phyloP scores from a whole-genome alignment of 805 yeast species.

The Saccharomycopsis guyanensis region DNA sequence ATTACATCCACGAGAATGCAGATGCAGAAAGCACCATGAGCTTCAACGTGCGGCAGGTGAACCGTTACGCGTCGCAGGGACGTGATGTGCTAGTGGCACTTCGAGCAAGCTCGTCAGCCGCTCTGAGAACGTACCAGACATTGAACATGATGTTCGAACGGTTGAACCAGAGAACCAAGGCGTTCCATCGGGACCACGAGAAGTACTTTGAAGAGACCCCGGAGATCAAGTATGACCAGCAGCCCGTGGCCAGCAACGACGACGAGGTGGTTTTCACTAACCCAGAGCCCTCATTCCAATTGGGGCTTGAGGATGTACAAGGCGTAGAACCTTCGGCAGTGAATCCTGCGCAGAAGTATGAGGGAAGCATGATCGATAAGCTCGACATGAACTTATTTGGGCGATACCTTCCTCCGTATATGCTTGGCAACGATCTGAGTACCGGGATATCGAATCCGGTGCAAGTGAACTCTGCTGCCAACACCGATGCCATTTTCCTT shows the following conservation, averaged over 20 bases:
- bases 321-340: constrained; percentile 4
- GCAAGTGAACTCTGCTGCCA: background rate
- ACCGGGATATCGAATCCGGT: constrained; percentile 2
- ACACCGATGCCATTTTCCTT: background rate
- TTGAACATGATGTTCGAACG: constrained; percentile 76
- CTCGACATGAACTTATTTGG: constrained; percentile 83
- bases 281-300: constrained; percentile 15
- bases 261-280: constrained; percentile 16
- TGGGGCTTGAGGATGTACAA: constrained; percentile 5
- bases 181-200: constrained; percentile 26
- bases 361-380: constrained; percentile 73
- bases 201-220: constrained; percentile 18
- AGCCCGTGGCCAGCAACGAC: background rate
- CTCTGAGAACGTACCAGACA: constrained; percentile 71
- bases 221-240: background rate
- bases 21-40: constrained; percentile 22
- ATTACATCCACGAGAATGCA: constrained; percentile 55
- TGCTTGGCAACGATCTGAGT: constrained; percentile 38
- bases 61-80: constrained; percentile 76
- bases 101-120: constrained; percentile 70
- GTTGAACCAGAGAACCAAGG: constrained; percentile 64
- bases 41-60: constrained; percentile 29
- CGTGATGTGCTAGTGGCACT: constrained; percentile 62
- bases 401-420: constrained; percentile 73
- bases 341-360: constrained; percentile 20